Evolutionary conservation across 495 filamentous ascomycete genomes (phyloP).

Genomic region (Penicillium pulvis): DNA sequence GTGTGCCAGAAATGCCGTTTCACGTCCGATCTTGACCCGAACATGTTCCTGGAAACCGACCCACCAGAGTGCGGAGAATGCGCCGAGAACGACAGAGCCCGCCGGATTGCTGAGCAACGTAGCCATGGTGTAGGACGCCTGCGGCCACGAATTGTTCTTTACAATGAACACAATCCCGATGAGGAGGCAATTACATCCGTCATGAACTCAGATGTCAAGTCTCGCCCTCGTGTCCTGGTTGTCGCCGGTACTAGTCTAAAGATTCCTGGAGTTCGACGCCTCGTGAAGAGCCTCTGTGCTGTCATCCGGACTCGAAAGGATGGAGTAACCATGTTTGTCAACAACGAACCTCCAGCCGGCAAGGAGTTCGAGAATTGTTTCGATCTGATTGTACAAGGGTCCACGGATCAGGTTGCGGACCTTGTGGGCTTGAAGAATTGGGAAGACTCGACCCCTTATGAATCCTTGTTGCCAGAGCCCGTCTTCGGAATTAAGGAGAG

Average conservation of each 20-base stretch:
- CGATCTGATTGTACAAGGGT: conserved; percentile 84
- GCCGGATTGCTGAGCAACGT: conserved; percentile 80
- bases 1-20: conserved; percentile 89
- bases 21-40: conserved; percentile 73
- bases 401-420: conserved; percentile 84
- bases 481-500: conserved; percentile 14
- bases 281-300: conserved; percentile 88
- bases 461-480: conserved; percentile 24
- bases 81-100: conserved; percentile 70
- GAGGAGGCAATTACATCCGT: conserved; percentile 94
- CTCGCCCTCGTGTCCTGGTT: conserved; percentile 84
- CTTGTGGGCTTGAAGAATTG: conserved; percentile 72
- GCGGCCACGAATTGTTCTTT: conserved; percentile 90
- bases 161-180: conserved; percentile 96
- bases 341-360: conserved; percentile 78
- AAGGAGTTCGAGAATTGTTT: conserved; percentile 89
- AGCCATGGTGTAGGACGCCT: conserved; percentile 92
- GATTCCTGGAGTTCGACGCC: conserved; percentile 85
- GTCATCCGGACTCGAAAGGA: conserved; percentile 76
- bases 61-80: conserved; percentile 83
- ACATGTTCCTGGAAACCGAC: conserved; percentile 78
- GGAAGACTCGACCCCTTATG: conserved; percentile 55
- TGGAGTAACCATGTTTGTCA: conserved; percentile 94
- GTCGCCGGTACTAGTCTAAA: conserved; percentile 96
- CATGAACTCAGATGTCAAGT: conserved; percentile 77